These are phyloP conservation scores for Coemansia sp. DNA, from an alignment of 192 early-diverging fungal genomes.

Conservation along the genomic window DNA sequence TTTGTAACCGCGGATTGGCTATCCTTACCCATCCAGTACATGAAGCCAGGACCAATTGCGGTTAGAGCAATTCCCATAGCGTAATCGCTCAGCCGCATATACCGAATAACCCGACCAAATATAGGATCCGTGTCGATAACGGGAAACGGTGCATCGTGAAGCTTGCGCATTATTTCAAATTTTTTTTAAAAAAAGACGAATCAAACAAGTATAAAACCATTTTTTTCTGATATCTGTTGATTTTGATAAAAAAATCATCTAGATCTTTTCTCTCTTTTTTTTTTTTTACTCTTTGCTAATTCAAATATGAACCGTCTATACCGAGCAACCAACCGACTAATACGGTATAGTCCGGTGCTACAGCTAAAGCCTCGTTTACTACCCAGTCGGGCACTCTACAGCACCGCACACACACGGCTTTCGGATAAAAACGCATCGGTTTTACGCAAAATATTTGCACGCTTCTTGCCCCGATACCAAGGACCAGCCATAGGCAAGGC, in stretches of 20 bases:
- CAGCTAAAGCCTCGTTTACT: too few relatives aligned
- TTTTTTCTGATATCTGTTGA: neutral
- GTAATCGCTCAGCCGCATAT: constrained; percentile 84
- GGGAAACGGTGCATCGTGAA: constrained; percentile 65
- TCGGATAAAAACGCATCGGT: constrained; percentile 22
- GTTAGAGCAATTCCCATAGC: constrained; percentile 61
- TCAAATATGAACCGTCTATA: too few relatives aligned
- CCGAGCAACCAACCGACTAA: too few relatives aligned
- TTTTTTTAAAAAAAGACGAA: neutral
- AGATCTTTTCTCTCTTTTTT: too few relatives aligned
- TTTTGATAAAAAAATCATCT: neutral
- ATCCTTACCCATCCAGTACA: constrained; percentile 75
- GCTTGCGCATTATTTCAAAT: constrained; percentile 9
- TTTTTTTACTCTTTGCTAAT: too few relatives aligned
- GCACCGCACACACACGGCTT: constrained; percentile 12
- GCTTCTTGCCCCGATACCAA: constrained; percentile 46
- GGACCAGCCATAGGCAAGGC: constrained; percentile 31
- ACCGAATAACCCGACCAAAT: constrained; percentile 82
- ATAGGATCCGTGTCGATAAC: constrained; percentile 91
- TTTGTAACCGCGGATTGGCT: too few relatives aligned
- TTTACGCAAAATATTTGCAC: constrained; percentile 13
- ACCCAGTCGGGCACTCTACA: constrained; percentile 7
- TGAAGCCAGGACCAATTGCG: constrained; percentile 68
- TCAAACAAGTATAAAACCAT: neutral
- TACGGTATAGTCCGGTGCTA: too few relatives aligned